Evolutionary conservation across 2,329 filamentous ascomycete species (phyloP).

Genomic region (Alternaria brassicae): DNA sequence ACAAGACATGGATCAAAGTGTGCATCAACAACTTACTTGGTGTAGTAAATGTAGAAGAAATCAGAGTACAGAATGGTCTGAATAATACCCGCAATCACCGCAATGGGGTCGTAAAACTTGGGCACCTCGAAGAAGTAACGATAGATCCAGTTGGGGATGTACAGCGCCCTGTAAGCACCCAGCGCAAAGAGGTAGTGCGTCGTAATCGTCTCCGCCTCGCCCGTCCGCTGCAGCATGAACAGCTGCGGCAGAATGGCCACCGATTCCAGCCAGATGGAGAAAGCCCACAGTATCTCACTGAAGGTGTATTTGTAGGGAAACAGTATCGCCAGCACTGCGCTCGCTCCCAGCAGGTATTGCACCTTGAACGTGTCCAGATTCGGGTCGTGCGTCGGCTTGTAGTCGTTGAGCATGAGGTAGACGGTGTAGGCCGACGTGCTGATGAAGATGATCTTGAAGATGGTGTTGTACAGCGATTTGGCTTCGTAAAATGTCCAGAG

Average conservation of each 20-base stretch:
- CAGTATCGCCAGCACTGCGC: conserved; percentile 77
- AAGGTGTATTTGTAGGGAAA: conserved; percentile 85
- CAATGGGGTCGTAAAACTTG: conserved; percentile 80
- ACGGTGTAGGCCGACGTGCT: conserved; percentile 88
- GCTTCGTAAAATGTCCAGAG: conserved; percentile 83
- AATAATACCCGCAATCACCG: conserved; percentile 85
- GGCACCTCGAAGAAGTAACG: conserved; percentile 77
- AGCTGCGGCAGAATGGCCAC: conserved; percentile 97
- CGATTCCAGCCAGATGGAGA: conserved; percentile 96
- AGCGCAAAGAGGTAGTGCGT: conserved; percentile 97
- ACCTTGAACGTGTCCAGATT: conserved; percentile 98
- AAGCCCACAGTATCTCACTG: conserved; percentile 91
- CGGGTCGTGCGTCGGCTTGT: conserved; percentile 96
- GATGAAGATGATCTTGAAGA: conserved; percentile 97
- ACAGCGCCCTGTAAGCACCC: conserved; percentile 87
- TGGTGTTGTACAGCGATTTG: conserved; percentile 77
- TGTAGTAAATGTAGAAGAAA: conserved; percentile 99
- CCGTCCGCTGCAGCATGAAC: conserved; percentile 97
- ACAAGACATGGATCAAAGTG: no score
- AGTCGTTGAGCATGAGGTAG: conserved; percentile 97
- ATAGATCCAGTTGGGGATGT: conserved; percentile 99
- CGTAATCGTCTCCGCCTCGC: conserved; percentile 98
- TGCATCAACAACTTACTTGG: conserved; percentile 71
- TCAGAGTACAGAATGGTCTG: conserved; percentile 97
- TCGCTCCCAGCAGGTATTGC: conserved; percentile 87